These are phyloP conservation scores for Stereocaulon alpinum DNA, from an alignment of 495 filamentous ascomycete genomes.

Conservation along the genomic window DNA sequence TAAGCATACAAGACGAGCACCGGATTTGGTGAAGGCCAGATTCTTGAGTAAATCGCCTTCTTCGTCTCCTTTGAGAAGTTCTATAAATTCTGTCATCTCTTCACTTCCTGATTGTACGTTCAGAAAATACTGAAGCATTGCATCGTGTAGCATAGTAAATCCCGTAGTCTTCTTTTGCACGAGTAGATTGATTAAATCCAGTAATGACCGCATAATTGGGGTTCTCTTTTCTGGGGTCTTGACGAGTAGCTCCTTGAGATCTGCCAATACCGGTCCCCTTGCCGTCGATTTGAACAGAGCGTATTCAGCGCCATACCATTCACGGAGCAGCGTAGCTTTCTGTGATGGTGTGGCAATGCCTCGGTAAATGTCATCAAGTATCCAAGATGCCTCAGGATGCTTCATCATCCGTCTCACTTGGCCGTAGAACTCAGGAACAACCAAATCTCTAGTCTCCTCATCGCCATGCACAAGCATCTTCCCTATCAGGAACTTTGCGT, in stretches of 20 bases:
- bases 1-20: slow-evolving; percentile 69
- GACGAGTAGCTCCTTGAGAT: slow-evolving; percentile 62
- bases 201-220: slow-evolving; percentile 73
- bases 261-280: slow-evolving; percentile 36
- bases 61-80: slow-evolving; percentile 82
- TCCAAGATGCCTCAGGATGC: slow-evolving; percentile 92
- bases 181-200: slow-evolving; percentile 76
- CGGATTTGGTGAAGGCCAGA: slow-evolving; percentile 87
- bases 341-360: slow-evolving; percentile 73
- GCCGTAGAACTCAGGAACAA: slow-evolving; percentile 91
- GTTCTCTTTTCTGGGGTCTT: slow-evolving; percentile 72
- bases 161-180: slow-evolving; percentile 92
- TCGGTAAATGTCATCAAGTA: slow-evolving; percentile 92
- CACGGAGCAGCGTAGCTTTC: slow-evolving; percentile 69
- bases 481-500: slow-evolving; percentile 91
- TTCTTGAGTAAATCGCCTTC: slow-evolving; percentile 84
- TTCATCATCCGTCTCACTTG: slow-evolving; percentile 85
- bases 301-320: slow-evolving; percentile 97
- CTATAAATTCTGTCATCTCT: slow-evolving; percentile 78
- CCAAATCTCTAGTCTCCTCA: slow-evolving; percentile 68
- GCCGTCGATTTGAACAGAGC: slow-evolving; percentile 60
- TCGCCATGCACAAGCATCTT: slow-evolving; percentile 90
- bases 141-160: slow-evolving; percentile 94
- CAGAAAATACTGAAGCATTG: slow-evolving; percentile 93
- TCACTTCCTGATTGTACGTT: slow-evolving; percentile 63